phyloP scores from a whole-genome alignment of 176 grass and related monocot genomes.

The Carex myosuroides region DNA sequence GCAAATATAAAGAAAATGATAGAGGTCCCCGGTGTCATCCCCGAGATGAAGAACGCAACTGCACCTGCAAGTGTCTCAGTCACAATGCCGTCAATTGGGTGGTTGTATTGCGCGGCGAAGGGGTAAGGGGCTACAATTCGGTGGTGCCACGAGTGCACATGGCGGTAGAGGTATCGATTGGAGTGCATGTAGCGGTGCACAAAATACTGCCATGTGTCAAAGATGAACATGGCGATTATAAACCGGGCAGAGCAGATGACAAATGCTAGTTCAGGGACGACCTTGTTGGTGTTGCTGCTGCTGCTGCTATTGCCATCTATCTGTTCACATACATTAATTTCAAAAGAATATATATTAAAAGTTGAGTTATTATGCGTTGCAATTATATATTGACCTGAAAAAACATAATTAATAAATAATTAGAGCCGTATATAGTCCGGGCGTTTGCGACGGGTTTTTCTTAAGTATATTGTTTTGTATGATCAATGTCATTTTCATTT shows the following conservation, averaged over 20 bases:
- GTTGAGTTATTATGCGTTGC: background rate
- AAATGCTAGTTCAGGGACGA: background rate
- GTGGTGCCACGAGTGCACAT: constrained; percentile 30
- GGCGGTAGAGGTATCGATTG: constrained; percentile 23
- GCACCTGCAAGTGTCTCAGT: constrained; percentile 19
- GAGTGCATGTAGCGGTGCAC: constrained; percentile 22
- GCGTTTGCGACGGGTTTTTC: too few species aligned
- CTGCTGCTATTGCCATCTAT: background rate
- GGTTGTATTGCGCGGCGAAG: constrained; percentile 32
- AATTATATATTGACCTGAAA: background rate
- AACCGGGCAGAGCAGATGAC: background rate
- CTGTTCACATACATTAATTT: background rate
- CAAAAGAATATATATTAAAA: background rate
- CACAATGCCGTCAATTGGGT: constrained; percentile 21
- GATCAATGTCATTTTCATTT: too few species aligned
- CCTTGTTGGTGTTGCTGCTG: background rate
- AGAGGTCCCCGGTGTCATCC: constrained; percentile 12
- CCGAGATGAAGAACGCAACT: constrained; percentile 6
- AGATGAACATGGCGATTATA: constrained; percentile 13
- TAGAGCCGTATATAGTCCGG: too few species aligned
- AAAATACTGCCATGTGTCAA: constrained; percentile 31
- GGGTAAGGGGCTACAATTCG: constrained; percentile 25
- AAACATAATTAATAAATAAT: background rate
- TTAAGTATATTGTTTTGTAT: too few species aligned
- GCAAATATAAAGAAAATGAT: constrained; percentile 20